Evolutionary conservation across 805 yeast species (phyloP), one percentile per base, ranked within the genome.

Genomic region (Nakazawaea laoshanensis): DNA sequence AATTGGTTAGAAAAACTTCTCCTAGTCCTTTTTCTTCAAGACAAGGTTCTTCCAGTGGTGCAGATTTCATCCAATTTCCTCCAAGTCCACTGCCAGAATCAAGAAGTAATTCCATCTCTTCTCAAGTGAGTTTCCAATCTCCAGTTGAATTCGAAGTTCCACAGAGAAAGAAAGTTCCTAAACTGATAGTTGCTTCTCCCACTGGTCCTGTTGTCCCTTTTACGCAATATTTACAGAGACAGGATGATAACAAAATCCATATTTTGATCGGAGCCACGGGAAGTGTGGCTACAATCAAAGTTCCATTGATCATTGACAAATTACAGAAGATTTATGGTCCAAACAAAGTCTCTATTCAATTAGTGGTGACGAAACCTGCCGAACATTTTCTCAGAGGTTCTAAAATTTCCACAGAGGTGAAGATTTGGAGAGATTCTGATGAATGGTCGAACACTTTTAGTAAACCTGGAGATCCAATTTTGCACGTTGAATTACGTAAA

Each of bases 211-310:
- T 77, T 12, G 77, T 77, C 1, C 89, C 89, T 17, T 82, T 82
- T 45, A 78, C 78, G 19, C 77, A 81, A 42, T 82, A 74, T 50
- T 63, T 83, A 38, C 70, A 73, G 35, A 76, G 75, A 46, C 59
- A 80, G 53, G 92, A 85, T 50, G 95, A 85, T 51, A 82, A 78
- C 27, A 88, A 87, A 49, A 66, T 85, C 36, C 98, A 92, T 54
- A 77, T 92, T 27, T 62, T 92, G 37, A 64, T 92, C 27, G 98
- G 94, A 13, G 94, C 94, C 13, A 85, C 97, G 1, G 98, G 98
- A 1, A 83, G 95, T 2, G 96, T 92, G 3, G 98, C 98, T 4
- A 85, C 97, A 3, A 86, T 92, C 42, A 92, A 92, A 54, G 78
- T 92, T 15, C 95, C 96, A 0, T 55, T 81, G 43, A 86, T 92